These are phyloP conservation scores for Mixia osmundae DNA, from an alignment of 1,284 basidiomycete genomes.

Conservation along the genomic window DNA sequence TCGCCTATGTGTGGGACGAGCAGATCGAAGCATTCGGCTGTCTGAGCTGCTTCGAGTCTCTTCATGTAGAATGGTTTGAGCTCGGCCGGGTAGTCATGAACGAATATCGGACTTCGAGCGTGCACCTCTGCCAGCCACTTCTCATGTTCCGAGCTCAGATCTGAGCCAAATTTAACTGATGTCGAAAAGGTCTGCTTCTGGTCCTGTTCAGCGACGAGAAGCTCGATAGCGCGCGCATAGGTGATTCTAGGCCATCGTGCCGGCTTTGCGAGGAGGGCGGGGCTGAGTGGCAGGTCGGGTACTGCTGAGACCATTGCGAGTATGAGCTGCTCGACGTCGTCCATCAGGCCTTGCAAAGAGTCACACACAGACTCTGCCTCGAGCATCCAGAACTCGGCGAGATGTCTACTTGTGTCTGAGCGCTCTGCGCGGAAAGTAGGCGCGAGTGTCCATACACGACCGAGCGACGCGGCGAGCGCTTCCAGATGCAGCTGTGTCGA, in stretches of 20 bases:
- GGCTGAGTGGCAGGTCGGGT: too few species aligned
- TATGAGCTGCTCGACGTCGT: constrained; percentile 41
- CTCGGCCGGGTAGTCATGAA: constrained; percentile 59
- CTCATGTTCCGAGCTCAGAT: constrained; percentile 75
- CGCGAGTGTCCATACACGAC: constrained; percentile 68
- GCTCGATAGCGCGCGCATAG: constrained; percentile 50
- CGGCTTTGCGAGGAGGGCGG: constrained; percentile 29
- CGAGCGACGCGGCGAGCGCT: constrained; percentile 49
- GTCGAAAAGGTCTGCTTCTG: constrained; percentile 19
- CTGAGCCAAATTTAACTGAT: constrained; percentile 37
- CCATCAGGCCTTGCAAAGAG: constrained; percentile 31
- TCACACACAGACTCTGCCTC: constrained; percentile 91
- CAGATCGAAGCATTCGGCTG: constrained; percentile 83
- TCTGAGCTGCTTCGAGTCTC: constrained; percentile 28
- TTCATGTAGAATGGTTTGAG: constrained; percentile 98
- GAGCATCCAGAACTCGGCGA: constrained; percentile 97
- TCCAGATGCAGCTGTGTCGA: constrained; percentile 91
- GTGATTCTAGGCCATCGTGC: constrained; percentile 32
- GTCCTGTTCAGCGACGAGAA: constrained; percentile 26
- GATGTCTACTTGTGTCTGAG: constrained; percentile 66
- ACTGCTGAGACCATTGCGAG: constrained; percentile 34
- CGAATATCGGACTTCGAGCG: constrained; percentile 53
- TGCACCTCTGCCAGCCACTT: constrained; percentile 49
- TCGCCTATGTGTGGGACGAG: constrained; percentile 73
- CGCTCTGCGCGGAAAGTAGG: constrained; percentile 85